Conservation (phyloP, 805 yeast genomes). For the Clavispora phyllophila region DNA sequence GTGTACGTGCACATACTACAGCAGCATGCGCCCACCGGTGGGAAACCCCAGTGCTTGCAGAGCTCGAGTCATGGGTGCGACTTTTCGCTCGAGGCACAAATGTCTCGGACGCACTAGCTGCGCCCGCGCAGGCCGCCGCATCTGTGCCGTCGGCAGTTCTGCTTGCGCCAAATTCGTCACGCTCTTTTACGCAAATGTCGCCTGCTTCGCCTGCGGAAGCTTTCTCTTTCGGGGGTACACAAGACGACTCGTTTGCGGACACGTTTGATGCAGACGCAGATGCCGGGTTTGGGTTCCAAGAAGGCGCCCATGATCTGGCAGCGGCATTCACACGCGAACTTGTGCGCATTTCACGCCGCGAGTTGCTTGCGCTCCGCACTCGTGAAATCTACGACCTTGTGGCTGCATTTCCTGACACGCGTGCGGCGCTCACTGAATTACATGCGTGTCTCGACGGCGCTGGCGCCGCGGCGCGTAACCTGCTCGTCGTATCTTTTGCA, state of each 20-base stretch:
- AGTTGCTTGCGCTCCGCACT: slow-evolving; percentile 44
- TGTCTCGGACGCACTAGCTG: background rate
- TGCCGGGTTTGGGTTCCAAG: background rate
- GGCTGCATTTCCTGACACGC: slow-evolving; percentile 46
- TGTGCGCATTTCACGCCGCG: slow-evolving; percentile 34
- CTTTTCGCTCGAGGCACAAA: slow-evolving; percentile 1
- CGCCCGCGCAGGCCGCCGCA: background rate
- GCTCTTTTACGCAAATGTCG: background rate
- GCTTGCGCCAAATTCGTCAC: background rate
- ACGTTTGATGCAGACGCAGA: background rate
- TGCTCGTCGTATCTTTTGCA: slow-evolving; percentile 48
- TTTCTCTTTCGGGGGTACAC: background rate
- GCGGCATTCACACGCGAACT: slow-evolving; percentile 18
- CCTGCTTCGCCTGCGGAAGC: background rate
- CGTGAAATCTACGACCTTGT: slow-evolving; percentile 59
- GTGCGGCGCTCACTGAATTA: slow-evolving; percentile 53
- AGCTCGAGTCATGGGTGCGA: slow-evolving; percentile 35
- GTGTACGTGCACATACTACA: slow-evolving; percentile 29
- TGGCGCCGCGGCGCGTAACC: slow-evolving; percentile 30
- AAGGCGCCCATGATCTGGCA: background rate
- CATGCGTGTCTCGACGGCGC: slow-evolving; percentile 32
- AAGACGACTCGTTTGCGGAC: background rate
- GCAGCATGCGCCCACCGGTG: slow-evolving; percentile 30
- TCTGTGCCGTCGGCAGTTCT: background rate
- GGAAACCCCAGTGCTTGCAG: slow-evolving; percentile 31